Percentiles rank a stretch among this genome's conserved stretches.
Evolutionary conservation across 148 eudicot species (phyloP).

Genomic region (Silene uniflora): DNA sequence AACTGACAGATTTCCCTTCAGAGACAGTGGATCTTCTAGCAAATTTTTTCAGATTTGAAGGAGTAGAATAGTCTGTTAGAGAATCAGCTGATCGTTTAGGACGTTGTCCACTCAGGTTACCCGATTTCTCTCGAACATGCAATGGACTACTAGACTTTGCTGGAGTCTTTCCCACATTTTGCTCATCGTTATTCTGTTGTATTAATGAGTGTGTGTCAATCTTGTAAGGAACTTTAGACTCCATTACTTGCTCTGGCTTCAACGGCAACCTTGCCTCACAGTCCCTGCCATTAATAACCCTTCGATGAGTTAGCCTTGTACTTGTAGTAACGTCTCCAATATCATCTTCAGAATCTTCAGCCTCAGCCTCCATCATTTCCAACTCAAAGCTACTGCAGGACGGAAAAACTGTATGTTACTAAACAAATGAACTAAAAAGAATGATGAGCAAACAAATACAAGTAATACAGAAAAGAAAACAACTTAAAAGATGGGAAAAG

Average conservation of each 20-base stretch:
- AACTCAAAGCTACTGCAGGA: conserved; percentile 68
- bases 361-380: conserved; percentile 71
- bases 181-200: conserved; percentile 15
- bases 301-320: conserved; percentile 17
- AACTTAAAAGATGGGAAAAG: background rate
- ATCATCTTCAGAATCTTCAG: conserved; percentile 88
- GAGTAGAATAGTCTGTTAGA: background rate
- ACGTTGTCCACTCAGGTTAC: conserved; percentile 18
- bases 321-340: conserved; percentile 27
- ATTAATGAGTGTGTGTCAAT: conserved; percentile 25
- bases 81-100: conserved; percentile 15
- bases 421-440: background rate
- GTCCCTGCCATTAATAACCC: conserved; percentile 18
- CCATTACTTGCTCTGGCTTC: conserved; percentile 24
- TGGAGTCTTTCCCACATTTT: conserved; percentile 32
- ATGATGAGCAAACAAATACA: background rate
- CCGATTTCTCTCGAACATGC: conserved; percentile 18
- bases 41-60: conserved; percentile 15
- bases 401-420: conserved; percentile 4
- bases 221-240: conserved; percentile 17
- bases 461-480: background rate
- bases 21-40: conserved; percentile 15
- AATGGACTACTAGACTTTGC: conserved; percentile 27
- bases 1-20: conserved; percentile 16
- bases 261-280: conserved; percentile 16